Conservation (phyloP, 805 yeast species). For the Lachancea thermotolerans region DNA sequence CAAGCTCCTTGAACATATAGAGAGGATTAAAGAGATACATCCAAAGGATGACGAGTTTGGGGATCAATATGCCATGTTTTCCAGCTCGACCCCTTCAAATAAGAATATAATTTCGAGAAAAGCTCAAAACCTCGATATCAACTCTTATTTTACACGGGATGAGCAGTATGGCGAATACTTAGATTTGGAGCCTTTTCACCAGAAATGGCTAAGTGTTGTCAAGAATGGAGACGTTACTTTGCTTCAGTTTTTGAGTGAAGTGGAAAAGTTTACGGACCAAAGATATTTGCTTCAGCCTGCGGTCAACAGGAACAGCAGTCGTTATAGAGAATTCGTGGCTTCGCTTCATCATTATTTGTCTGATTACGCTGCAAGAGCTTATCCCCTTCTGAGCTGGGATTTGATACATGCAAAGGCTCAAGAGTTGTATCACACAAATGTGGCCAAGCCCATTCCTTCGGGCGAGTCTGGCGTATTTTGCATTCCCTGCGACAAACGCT, state of each 20-base stretch:
- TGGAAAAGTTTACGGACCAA: conserved; percentile 36
- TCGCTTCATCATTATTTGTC: conserved; percentile 45
- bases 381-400: conserved; percentile 43
- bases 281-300: conserved; percentile 21
- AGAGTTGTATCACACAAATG: conserved; percentile 14
- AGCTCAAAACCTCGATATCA: conserved; percentile 44
- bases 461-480: conserved; percentile 43
- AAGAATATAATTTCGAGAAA: conserved; percentile 40
- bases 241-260: conserved; percentile 42
- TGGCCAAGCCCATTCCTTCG: conserved; percentile 13
- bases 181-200: conserved; percentile 49
- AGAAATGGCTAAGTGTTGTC: conserved; percentile 44
- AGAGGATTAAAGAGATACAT: background rate
- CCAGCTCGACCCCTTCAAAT: conserved; percentile 11
- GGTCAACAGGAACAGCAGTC: conserved; percentile 26
- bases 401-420: conserved; percentile 7
- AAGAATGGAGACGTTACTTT: conserved; percentile 36
- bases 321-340: conserved; percentile 41
- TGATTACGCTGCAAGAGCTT: conserved; percentile 39
- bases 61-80: conserved; percentile 26
- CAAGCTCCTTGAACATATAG: conserved; percentile 21
- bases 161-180: conserved; percentile 62
- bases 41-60: conserved; percentile 24
- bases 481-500: conserved; percentile 52
- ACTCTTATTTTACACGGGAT: conserved; percentile 45